Base-by-base conservation (phyloP, 2,329 filamentous ascomycete species). In the Pseudogymnoascus sp. region DNA sequence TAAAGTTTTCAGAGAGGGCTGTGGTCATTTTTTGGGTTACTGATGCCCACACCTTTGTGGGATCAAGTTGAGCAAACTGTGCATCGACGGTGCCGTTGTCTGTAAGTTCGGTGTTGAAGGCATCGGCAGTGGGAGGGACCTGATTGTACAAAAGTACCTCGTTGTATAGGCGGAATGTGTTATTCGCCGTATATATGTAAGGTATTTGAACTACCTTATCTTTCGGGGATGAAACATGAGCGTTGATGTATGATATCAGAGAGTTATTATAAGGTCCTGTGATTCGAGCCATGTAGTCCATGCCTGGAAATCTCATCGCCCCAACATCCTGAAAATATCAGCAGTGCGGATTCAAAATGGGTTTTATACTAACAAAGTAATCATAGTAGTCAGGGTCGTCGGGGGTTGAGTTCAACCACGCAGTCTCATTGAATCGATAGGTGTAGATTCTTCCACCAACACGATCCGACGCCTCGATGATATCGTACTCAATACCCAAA, bases 231-330 rank as follows among this genome's bases (percentile, higher is more conserved):
- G 28, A 28, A 16, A 62, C 14, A 37, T 18, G 61, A 18, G 31
- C 38, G 44, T 50, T 62, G 59, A 18, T 60, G 34, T 44, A 67
- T 50, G 62, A 37, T 23, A 12, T 37, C 23, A 61, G 60, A 44
- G 53, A 66, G 1, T 59, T 53, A 8, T 53, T 46, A 34, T 67
- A 66, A 11, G 64, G 50, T 8, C 68, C 31, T 28, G 69, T 70
- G 12, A 60, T 67, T 56, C 63, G 66, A 53, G 64, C 28, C 75
- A 74, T 76, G 60, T 68, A 66, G 4, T 65, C 46, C 31, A 70
- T 76, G 4, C 74, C 38, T 0, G 76, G 76, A 63, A 72, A 76
- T 14, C 76, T 67, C 76, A 78, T 78, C 4, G 76, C 76, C 0
- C 76, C 76, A 36, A 78, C 66, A 50, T 50, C 44, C 44, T 50